Conservation (phyloP, 441 rosid genomes). For the Gossypium davidsonii region DNA sequence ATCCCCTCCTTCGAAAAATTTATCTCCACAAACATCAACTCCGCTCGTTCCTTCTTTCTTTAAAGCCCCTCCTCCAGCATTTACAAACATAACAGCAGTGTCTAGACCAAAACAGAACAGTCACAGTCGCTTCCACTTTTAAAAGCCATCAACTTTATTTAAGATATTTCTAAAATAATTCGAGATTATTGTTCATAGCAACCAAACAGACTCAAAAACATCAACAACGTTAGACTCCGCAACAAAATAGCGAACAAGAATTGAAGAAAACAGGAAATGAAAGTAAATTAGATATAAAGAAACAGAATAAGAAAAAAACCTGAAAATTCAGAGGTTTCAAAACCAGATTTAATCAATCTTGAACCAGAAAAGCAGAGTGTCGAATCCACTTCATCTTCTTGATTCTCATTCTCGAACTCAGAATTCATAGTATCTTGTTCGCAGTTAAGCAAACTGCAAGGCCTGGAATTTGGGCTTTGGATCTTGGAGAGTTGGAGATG, state of each 20-base stretch:
- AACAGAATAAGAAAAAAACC: slow-evolving; percentile 7
- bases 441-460: neutral
- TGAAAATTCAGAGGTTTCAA: neutral
- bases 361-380: slow-evolving; percentile 19
- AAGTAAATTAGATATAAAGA: neutral
- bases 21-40: slow-evolving; percentile 36
- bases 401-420: slow-evolving; percentile 4
- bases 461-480: slow-evolving; percentile 2
- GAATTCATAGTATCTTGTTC: neutral
- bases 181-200: neutral
- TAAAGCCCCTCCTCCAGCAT: slow-evolving; percentile 58
- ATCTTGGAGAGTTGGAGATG: neutral
- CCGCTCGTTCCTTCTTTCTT: slow-evolving; percentile 33
- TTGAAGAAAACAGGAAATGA: neutral
- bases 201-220: neutral
- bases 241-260: neutral
- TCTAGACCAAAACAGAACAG: neutral
- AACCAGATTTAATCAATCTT: slow-evolving; percentile 21
- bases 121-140: neutral
- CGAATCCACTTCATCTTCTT: slow-evolving; percentile 11
- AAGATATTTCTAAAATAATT: neutral
- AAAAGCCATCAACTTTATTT: neutral
- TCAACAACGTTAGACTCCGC: neutral
- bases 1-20: slow-evolving; percentile 61
- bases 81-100: slow-evolving; percentile 46